Evolutionary conservation across 768 basidiomycete genomes (phyloP).

Genomic region (Mycena latifolia): DNA sequence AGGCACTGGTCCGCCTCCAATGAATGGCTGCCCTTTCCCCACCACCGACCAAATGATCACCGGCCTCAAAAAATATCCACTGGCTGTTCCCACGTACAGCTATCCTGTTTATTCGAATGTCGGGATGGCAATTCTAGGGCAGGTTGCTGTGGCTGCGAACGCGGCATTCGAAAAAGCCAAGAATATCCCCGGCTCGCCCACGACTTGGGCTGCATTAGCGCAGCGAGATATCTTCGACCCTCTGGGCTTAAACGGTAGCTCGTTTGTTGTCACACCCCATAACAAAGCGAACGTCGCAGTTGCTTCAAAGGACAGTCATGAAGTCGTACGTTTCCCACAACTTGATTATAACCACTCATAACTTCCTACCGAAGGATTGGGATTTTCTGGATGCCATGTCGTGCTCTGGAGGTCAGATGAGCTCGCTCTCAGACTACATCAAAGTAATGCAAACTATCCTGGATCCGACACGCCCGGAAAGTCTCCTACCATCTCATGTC

Average conservation of each 20-base stretch:
- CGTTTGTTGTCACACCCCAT: constrained; percentile 34
- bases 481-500: constrained; percentile 35
- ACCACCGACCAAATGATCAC: constrained; percentile 29
- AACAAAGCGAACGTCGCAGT: constrained; percentile 36
- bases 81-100: constrained; percentile 38
- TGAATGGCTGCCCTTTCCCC: constrained; percentile 39
- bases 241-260: constrained; percentile 40
- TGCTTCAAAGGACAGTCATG: constrained; percentile 30
- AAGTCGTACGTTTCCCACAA: constrained; percentile 24
- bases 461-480: constrained; percentile 36
- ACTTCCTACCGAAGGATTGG: constrained; percentile 39
- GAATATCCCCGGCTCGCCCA: constrained; percentile 27
- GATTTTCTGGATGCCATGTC: constrained; percentile 40
- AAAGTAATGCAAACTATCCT: constrained; percentile 41
- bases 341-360: too few species aligned
- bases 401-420: constrained; percentile 43
- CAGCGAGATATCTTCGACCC: constrained; percentile 43
- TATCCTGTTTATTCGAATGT: constrained; percentile 46
- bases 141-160: constrained; percentile 40
- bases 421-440: constrained; percentile 41
- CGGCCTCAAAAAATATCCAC: constrained; percentile 37
- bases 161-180: constrained; percentile 19
- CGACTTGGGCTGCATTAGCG: constrained; percentile 31
- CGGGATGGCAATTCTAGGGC: constrained; percentile 41
- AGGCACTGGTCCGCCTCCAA: constrained; percentile 39